Conservation (phyloP, 2,329 filamentous ascomycete species). For the Ophiostoma sp. region DNA sequence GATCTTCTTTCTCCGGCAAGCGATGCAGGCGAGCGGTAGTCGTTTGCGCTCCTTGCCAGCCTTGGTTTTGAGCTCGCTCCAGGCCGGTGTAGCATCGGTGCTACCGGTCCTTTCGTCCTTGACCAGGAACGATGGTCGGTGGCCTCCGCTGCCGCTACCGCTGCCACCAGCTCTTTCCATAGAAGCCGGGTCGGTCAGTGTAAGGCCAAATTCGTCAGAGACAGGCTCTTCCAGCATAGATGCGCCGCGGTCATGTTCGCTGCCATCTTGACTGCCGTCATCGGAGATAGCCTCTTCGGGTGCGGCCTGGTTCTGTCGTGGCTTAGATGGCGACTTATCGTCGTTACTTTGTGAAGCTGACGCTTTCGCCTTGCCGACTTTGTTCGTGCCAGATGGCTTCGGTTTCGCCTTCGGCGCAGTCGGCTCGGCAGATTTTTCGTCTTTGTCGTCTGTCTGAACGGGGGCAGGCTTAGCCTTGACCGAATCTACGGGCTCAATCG, state of each 20-base stretch:
- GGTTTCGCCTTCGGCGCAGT: background rate
- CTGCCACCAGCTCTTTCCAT: constrained; percentile 51
- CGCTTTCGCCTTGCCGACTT: background rate
- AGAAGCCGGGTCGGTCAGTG: constrained; percentile 50
- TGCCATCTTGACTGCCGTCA: constrained; percentile 46
- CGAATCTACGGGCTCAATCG: constrained; percentile 30
- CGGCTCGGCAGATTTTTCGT: background rate
- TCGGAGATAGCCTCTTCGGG: constrained; percentile 45
- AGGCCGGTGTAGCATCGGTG: constrained; percentile 56
- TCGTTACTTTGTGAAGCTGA: background rate
- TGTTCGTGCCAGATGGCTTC: background rate
- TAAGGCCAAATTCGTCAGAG: constrained; percentile 60
- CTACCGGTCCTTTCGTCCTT: constrained; percentile 63
- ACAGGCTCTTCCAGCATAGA: constrained; percentile 55
- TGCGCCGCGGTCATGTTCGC: constrained; percentile 41
- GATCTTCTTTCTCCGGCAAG: constrained; percentile 95
- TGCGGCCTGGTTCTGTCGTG: constrained; percentile 32
- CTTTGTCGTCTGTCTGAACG: constrained; percentile 37
- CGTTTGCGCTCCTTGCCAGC: constrained; percentile 95
- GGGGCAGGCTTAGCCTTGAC: background rate
- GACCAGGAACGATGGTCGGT: constrained; percentile 28
- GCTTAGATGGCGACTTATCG: constrained; percentile 17
- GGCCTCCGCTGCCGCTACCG: background rate
- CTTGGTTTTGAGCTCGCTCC: constrained; percentile 84
- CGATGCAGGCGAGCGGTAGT: constrained; percentile 89